Base-by-base conservation (phyloP, 371 early-diverging fungal genomes). In the Mortierella sp. region DNA sequence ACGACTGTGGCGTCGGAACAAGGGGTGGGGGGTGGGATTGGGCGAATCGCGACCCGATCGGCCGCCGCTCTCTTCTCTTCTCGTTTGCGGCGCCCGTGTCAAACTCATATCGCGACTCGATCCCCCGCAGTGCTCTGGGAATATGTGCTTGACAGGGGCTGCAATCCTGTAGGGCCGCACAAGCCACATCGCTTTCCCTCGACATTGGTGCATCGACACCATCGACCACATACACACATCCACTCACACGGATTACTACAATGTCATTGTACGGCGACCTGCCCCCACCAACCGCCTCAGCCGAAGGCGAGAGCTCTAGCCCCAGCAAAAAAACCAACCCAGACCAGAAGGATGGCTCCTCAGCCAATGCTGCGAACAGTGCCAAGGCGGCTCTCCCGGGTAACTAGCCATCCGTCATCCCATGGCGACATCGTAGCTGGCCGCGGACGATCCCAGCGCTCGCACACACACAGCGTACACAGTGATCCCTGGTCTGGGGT, bases 261-360 rank as follows among this genome's bases (percentile, higher is more conserved):
- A 77, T 77, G 77, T 77, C 77, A 7, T 69, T 77, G 51, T 77
- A 77, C 57, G 77, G 77, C 30, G 77, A 77, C 58, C 64, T 77
- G 7, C 77, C 77, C 21, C 77, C 77, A 1, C 77, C 77, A 15
- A 45, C 58, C 25, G 53, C 73, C 3, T 44, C 58, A 4, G 45
- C 55, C 18, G 67, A 66, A 15, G 64, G 37, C 16, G 64, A 57
- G 1, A 56, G 37, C 37, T n/a, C 45, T 67, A 4, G 43, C 65
- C 43, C 23, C 4, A 53, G 53, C 9, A 26, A 66, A 59, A 50
- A 62, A 52, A 15, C 43, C 64, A 37, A 9, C 9, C 37, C 37
- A 23, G 23, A 53, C 11, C 16, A 28, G n/a, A 61, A 68, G 57
- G 64, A 68, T 47, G 65, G 48, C 15, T 9, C 68, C 15, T 21